Evolutionary conservation across 2,329 filamentous ascomycete genomes (phyloP).

Genomic region (Corniculantispora saksenae): DNA sequence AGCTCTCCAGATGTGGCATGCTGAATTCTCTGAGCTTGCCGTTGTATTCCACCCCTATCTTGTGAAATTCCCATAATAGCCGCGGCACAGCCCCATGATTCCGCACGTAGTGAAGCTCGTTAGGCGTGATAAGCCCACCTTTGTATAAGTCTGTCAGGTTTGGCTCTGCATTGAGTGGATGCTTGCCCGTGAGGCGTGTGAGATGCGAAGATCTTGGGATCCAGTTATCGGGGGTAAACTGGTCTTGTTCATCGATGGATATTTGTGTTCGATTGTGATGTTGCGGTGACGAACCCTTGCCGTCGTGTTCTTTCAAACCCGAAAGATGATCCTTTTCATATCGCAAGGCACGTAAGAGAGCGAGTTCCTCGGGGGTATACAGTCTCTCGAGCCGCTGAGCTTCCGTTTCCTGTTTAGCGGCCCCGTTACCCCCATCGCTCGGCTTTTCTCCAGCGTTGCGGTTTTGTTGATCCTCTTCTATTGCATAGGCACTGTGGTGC

Average conservation of each 20-base stretch:
- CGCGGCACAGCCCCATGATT: constrained; percentile 56
- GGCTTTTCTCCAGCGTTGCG: constrained; percentile 21
- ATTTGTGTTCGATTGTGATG: constrained; percentile 27
- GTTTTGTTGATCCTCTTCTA: constrained; percentile 14
- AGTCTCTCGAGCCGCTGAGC: not conserved
- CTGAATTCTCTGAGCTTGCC: constrained; percentile 37
- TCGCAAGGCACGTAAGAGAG: constrained; percentile 41
- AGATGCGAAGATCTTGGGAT: constrained; percentile 47
- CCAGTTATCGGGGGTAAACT: constrained; percentile 56
- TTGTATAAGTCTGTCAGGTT: constrained; percentile 43
- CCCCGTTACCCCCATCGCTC: constrained; percentile 14
- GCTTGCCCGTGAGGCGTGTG: constrained; percentile 53
- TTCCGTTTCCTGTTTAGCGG: not conserved
- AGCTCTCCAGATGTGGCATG: constrained; percentile 48
- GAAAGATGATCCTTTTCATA: constrained; percentile 46
- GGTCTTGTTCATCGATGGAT: constrained; percentile 49
- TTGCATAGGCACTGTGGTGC: constrained; percentile 25
- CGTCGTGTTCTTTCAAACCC: constrained; percentile 41
- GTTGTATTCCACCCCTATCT: constrained; percentile 43
- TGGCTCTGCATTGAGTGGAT: constrained; percentile 53
- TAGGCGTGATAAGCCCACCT: constrained; percentile 52
- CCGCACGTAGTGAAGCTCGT: constrained; percentile 52
- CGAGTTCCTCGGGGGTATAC: constrained; percentile 44
- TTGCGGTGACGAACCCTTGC: constrained; percentile 27
- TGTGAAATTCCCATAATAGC: constrained; percentile 50